Evolutionary conservation across 1,139 yeast species (phyloP).

Genomic region (Kluyveromyces marxianus): DNA sequence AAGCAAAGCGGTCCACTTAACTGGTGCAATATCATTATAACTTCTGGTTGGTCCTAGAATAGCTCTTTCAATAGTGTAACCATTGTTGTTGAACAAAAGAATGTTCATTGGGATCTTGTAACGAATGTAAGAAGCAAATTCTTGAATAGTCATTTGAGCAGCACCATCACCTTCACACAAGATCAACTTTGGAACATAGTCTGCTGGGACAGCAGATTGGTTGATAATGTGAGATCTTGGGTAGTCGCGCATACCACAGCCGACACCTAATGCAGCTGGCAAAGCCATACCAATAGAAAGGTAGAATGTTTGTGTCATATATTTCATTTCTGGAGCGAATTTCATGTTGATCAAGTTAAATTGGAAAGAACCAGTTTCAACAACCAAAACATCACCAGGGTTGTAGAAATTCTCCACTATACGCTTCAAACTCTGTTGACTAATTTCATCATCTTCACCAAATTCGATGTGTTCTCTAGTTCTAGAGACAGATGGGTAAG

Average conservation of each 20-base stretch:
- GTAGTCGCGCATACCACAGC: slow-evolving; percentile 56
- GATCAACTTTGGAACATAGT: slow-evolving; percentile 46
- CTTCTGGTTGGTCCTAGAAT: slow-evolving; percentile 68
- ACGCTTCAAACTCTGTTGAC: slow-evolving; percentile 18
- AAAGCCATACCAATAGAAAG: slow-evolving; percentile 83
- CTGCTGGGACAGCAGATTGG: slow-evolving; percentile 24
- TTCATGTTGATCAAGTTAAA: slow-evolving; percentile 60
- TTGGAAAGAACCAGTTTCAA: slow-evolving; percentile 75
- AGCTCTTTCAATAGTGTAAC: slow-evolving; percentile 81
- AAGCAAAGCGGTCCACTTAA: slow-evolving; percentile 71
- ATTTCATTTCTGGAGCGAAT: slow-evolving; percentile 45
- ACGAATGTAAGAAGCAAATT: slow-evolving; percentile 61
- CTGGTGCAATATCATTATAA: slow-evolving; percentile 76
- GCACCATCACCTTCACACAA: slow-evolving; percentile 86
- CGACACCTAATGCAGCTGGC: slow-evolving; percentile 77
- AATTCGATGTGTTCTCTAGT: not conserved
- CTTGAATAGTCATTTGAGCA: slow-evolving; percentile 86
- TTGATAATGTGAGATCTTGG: slow-evolving; percentile 19
- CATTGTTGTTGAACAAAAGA: slow-evolving; percentile 69
- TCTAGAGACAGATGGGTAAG: slow-evolving; percentile 7
- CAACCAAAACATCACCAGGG: slow-evolving; percentile 58
- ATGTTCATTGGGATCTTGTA: slow-evolving; percentile 55
- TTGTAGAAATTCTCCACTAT: slow-evolving; percentile 29
- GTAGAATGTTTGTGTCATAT: slow-evolving; percentile 62
- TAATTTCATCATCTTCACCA: slow-evolving; percentile 10